Evolutionary conservation across 2,329 filamentous ascomycete species (phyloP).

Genomic region (Moelleriella libera): DNA sequence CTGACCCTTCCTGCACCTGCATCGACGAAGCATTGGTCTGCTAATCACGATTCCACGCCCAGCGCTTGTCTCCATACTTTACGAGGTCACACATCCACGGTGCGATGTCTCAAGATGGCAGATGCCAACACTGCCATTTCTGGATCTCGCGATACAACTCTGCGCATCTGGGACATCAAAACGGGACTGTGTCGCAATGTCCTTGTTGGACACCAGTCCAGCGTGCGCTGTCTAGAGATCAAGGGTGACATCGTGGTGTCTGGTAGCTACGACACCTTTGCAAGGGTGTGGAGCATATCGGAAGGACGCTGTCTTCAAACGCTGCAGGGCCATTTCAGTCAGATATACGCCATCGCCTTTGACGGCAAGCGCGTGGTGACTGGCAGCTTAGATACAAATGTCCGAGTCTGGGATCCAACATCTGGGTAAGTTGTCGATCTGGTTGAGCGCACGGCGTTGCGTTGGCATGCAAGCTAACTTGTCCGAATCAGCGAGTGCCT

Average conservation of each 20-base stretch:
- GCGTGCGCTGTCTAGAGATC: constrained; percentile 87
- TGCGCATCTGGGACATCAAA: constrained; percentile 88
- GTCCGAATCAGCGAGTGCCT: constrained; percentile 48
- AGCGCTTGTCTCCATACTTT: constrained; percentile 69
- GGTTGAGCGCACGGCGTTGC: neutral
- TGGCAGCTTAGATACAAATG: constrained; percentile 89
- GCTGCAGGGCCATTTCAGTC: constrained; percentile 87
- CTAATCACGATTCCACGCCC: neutral
- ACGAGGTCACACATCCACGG: constrained; percentile 90
- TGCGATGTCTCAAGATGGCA: constrained; percentile 95
- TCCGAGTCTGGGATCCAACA: constrained; percentile 87
- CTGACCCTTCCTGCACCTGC: too few relatives aligned
- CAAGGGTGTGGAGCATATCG: constrained; percentile 94
- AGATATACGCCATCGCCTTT: constrained; percentile 97
- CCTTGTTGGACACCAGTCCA: constrained; percentile 87
- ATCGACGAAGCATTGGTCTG: too few relatives aligned
- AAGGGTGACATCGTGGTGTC: constrained; percentile 96
- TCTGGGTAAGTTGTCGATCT: constrained; percentile 48
- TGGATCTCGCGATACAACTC: constrained; percentile 84
- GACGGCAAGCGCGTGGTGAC: constrained; percentile 89
- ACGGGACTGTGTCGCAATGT: constrained; percentile 84
- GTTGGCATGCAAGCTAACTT: neutral
- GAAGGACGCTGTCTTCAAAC: constrained; percentile 87
- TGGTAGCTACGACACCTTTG: constrained; percentile 93
- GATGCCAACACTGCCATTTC: constrained; percentile 90